These are phyloP conservation scores for Microthyrium microscopicum DNA, from an alignment of 2,329 filamentous ascomycete genomes.

Conservation along the genomic window DNA sequence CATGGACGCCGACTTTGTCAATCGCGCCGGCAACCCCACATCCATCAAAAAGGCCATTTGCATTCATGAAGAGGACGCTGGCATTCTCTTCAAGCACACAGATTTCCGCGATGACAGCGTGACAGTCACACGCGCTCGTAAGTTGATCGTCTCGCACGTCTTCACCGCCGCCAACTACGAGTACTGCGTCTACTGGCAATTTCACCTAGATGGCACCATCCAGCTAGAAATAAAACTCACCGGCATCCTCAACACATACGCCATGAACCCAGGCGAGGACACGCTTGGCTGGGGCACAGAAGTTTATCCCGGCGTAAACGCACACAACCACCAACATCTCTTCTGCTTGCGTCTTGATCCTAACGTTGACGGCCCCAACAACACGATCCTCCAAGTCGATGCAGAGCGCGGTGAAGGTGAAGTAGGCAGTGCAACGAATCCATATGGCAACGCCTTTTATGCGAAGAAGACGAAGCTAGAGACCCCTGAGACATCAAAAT, in stretches of 20 bases:
- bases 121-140: slow-evolving; percentile 71
- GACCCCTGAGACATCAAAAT: slow-evolving; percentile 50
- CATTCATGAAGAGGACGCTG: slow-evolving; percentile 84
- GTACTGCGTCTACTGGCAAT: slow-evolving; percentile 76
- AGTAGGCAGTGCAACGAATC: slow-evolving; percentile 68
- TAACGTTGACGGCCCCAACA: slow-evolving; percentile 70
- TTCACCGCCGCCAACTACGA: slow-evolving; percentile 96
- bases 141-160: slow-evolving; percentile 76
- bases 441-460: slow-evolving; percentile 80
- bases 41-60: slow-evolving; percentile 90
- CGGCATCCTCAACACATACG: slow-evolving; percentile 59
- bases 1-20: slow-evolving; percentile 74
- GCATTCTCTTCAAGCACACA: slow-evolving; percentile 77
- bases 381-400: slow-evolving; percentile 75
- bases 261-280: slow-evolving; percentile 64
- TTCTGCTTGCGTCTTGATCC: slow-evolving; percentile 82
- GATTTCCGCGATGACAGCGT: slow-evolving; percentile 55
- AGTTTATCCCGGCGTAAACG: slow-evolving; percentile 81
- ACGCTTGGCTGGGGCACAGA: slow-evolving; percentile 79
- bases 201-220: slow-evolving; percentile 82
- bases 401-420: slow-evolving; percentile 53
- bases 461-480: slow-evolving; percentile 66
- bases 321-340: slow-evolving; percentile 89
- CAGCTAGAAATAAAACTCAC: slow-evolving; percentile 71
- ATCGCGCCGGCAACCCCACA: slow-evolving; percentile 54